These are phyloP conservation scores for Cruciata laevipes DNA, from an alignment of 257 asterid species.

Conservation along the genomic window DNA sequence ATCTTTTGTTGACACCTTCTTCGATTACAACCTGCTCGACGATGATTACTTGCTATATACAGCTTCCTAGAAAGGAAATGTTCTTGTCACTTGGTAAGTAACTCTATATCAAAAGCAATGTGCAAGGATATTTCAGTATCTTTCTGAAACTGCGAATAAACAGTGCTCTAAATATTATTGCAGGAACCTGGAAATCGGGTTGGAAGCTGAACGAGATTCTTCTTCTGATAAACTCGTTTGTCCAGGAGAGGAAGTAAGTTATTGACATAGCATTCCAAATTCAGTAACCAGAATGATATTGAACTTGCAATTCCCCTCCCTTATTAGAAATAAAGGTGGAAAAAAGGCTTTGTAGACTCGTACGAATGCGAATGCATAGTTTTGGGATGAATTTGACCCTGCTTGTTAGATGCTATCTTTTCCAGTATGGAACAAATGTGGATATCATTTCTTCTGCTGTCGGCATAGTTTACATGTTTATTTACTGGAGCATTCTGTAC, in stretches of 20 bases:
- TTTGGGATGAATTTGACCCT: constrained; percentile 2
- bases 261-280: background rate
- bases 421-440: background rate
- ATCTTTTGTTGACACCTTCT: background rate
- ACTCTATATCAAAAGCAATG: background rate
- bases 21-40: background rate
- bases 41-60: constrained; percentile 6
- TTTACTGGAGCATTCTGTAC: constrained; percentile 1
- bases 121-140: background rate
- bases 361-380: background rate
- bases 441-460: background rate
- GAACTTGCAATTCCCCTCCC: background rate
- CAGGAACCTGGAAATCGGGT: constrained; percentile 5
- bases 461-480: background rate
- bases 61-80: background rate
- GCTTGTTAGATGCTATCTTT: constrained; percentile 6
- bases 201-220: constrained; percentile 1
- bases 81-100: background rate
- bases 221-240: background rate
- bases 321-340: background rate
- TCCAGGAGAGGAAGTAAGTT: background rate
- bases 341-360: background rate
- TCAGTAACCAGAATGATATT: background rate
- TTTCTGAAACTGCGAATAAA: background rate
- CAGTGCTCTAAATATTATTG: background rate